Conservation (phyloP, 257 asterid genomes). For the Misopates orontium region DNA sequence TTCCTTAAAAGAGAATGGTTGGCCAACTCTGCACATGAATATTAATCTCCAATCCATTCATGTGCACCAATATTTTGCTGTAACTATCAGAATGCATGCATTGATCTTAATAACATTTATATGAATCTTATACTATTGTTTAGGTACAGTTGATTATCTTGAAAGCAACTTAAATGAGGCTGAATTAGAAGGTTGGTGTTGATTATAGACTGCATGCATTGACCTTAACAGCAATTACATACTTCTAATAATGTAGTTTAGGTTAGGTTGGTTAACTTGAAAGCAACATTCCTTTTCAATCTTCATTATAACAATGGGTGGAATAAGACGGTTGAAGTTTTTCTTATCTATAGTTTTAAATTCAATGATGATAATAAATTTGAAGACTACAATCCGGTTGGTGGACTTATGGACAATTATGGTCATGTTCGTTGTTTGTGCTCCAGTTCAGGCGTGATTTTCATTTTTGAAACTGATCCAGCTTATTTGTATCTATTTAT, state of each 20-base stretch:
- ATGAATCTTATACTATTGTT: conserved; percentile 11
- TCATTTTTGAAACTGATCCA: too few relatives aligned
- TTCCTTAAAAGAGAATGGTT: conserved; percentile 19
- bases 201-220: too few relatives aligned
- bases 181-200: too few relatives aligned
- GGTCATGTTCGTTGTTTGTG: too few relatives aligned
- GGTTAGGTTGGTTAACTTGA: conserved; percentile 26
- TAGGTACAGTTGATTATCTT: conserved; percentile 20
- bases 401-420: too few relatives aligned
- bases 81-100: not conserved
- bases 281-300: conserved; percentile 28
- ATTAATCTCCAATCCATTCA: conserved; percentile 12
- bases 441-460: too few relatives aligned
- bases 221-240: not conserved
- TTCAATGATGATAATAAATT: not conserved
- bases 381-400: not conserved
- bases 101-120: conserved; percentile 13
- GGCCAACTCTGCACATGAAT: conserved; percentile 35
- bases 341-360: conserved; percentile 14
- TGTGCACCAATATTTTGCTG: conserved; percentile 20
- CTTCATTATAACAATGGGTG: conserved; percentile 25
- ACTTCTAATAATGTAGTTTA: conserved; percentile 2
- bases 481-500: too few relatives aligned
- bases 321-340: conserved; percentile 11
- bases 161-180: conserved; percentile 20